phyloP scores from a whole-genome alignment of 768 basidiomycete species.

The Boletus speciosus region DNA sequence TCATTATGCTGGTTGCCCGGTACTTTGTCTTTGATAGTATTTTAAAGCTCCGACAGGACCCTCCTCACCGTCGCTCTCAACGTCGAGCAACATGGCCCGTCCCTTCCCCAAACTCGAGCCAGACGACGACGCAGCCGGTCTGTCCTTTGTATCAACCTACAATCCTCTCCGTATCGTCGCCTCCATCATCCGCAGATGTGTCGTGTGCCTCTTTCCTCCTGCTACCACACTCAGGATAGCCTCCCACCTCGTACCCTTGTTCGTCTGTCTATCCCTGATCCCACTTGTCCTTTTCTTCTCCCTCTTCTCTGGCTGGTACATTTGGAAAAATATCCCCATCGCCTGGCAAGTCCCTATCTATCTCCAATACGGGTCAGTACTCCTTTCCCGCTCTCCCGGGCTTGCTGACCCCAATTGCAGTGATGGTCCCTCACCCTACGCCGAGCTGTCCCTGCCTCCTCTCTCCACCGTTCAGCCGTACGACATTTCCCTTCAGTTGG shows the following conservation, averaged over 20 bases:
- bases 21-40: not conserved
- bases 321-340: conserved; percentile 69
- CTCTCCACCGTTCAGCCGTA: conserved; percentile 67
- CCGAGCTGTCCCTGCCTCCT: conserved; percentile 46
- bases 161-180: conserved; percentile 5
- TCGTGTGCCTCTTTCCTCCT: conserved; percentile 11
- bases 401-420: conserved; percentile 35
- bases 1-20: conserved; percentile 5
- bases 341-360: conserved; percentile 68
- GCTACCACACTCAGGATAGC: conserved; percentile 34
- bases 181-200: conserved; percentile 1
- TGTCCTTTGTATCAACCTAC: conserved; percentile 3
- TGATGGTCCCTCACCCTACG: conserved; percentile 63
- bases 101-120: conserved; percentile 19
- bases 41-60: conserved; percentile 23
- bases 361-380: conserved; percentile 76
- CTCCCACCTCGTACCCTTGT: conserved; percentile 62
- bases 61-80: conserved; percentile 7
- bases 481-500: conserved; percentile 64
- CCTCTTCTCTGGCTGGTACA: conserved; percentile 62
- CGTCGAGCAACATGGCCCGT: conserved; percentile 20
- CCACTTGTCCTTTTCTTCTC: conserved; percentile 63
- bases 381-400: not conserved
- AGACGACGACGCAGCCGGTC: conserved; percentile 7
- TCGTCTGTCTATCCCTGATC: conserved; percentile 57